Evolutionary conservation across 345 rosid species (phyloP).

Genomic region (Noccaea bulbosa): DNA sequence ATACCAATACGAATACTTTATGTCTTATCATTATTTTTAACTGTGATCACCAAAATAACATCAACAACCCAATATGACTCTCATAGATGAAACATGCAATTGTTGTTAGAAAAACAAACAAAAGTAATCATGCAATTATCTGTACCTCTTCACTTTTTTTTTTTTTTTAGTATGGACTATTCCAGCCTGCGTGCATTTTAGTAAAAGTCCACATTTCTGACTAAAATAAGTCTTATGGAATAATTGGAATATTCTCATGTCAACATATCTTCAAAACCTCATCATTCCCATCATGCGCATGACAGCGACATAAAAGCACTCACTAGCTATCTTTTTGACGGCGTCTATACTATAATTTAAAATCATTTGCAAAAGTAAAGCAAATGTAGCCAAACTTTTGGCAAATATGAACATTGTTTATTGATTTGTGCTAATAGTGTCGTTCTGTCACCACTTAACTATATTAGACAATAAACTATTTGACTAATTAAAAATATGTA

Average conservation of each 20-base stretch:
- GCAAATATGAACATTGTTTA: background rate
- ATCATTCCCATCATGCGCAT: constrained; percentile 34
- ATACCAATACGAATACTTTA: background rate
- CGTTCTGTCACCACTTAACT: no score
- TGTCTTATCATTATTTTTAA: constrained; percentile 3
- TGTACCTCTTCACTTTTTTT: background rate
- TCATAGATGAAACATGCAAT: constrained; percentile 36
- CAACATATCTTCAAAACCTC: background rate
- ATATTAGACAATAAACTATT: no score
- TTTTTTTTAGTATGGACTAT: constrained; percentile 8
- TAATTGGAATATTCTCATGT: constrained; percentile 31
- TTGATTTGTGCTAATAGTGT: no score
- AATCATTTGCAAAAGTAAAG: background rate
- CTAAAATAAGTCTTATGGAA: constrained; percentile 18
- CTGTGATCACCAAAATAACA: constrained; percentile 35
- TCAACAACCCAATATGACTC: constrained; percentile 41
- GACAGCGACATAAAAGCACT: constrained; percentile 14
- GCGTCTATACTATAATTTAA: background rate
- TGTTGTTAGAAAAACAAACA: constrained; percentile 25
- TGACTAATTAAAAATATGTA: background rate
- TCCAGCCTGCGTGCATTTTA: constrained; percentile 12
- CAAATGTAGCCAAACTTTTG: constrained; percentile 4
- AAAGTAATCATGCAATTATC: constrained; percentile 7
- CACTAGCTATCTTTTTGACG: constrained; percentile 6
- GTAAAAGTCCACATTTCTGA: constrained; percentile 27